Percentiles rank a stretch among this genome's conserved stretches.
Evolutionary conservation across 495 filamentous ascomycete genomes (phyloP).

Genomic region (Xylaria longipes): DNA sequence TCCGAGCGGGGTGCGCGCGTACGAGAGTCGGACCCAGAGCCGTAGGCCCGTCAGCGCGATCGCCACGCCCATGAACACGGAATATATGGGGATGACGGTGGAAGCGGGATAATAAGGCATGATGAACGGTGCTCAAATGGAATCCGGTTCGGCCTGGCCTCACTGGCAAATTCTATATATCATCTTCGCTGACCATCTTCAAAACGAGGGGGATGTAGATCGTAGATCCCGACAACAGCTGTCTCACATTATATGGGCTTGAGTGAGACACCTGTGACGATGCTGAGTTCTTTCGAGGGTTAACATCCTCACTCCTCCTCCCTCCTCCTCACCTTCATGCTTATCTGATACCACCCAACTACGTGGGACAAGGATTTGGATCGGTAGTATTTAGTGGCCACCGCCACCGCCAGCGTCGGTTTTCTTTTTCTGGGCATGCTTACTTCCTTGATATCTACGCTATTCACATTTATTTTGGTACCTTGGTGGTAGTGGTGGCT

Average conservation of each 20-base stretch:
- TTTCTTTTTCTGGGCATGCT: not conserved
- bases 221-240: not conserved
- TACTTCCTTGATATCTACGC: not conserved
- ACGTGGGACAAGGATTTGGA: not conserved
- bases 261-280: not conserved
- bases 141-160: not conserved
- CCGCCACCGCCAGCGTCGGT: not conserved
- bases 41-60: constrained; percentile 2
- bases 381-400: too few species aligned
- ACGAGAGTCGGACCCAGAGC: constrained; percentile 22
- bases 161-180: constrained; percentile 1
- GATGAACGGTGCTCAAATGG: not conserved
- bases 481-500: not conserved
- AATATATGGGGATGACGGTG: constrained; percentile 22
- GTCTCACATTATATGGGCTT: not conserved
- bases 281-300: not conserved
- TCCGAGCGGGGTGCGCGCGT: constrained; percentile 1
- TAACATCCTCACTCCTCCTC: not conserved
- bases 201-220: not conserved
- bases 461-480: not conserved
- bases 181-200: not conserved
- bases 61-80: constrained; percentile 22
- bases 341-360: not conserved
- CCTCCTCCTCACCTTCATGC: too few species aligned
- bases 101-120: constrained; percentile 21